Percentiles rank a stretch among this genome's conserved stretches.
Evolutionary conservation across 176 grass and related monocot species (phyloP).

Genomic region (Avena atlantica): DNA sequence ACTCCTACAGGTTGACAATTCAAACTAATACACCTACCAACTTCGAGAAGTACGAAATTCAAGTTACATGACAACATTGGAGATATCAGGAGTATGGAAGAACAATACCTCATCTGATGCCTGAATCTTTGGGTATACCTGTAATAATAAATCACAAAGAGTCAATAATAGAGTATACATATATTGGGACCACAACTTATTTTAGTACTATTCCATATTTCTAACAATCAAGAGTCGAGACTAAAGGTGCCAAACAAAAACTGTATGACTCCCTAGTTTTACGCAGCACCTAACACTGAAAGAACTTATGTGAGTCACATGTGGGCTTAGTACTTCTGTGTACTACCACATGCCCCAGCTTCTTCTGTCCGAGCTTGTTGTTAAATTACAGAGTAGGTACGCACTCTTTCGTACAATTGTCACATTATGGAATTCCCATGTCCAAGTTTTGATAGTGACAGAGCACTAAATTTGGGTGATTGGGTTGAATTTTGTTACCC

Average conservation of each 20-base stretch:
- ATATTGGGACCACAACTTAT: not conserved
- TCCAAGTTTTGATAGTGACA: not conserved
- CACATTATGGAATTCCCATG: constrained; percentile 10
- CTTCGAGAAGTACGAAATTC: constrained; percentile 16
- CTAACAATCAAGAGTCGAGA: not conserved
- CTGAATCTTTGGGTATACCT: constrained; percentile 96
- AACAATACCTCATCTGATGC: constrained; percentile 74
- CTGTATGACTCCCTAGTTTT: not conserved
- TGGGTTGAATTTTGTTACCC: not conserved
- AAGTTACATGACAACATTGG: not conserved
- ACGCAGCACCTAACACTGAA: not conserved
- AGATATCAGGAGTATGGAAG: constrained; percentile 23
- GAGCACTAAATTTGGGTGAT: not conserved
- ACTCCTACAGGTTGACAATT: not conserved
- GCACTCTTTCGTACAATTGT: not conserved
- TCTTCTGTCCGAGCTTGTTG: not conserved
- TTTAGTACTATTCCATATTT: not conserved
- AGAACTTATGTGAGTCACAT: not conserved
- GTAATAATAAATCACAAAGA: constrained; percentile 39
- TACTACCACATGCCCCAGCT: not conserved
- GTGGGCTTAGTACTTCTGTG: not conserved
- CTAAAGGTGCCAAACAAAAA: constrained; percentile 9
- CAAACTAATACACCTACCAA: not conserved
- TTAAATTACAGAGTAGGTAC: not conserved
- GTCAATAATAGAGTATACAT: constrained; percentile 9